A percentile compares a stretch with the other conserved stretches of the same genome.
Conservation (phyloP, 176 grass and related monocot genomes). For the Carex myosuroides region DNA sequence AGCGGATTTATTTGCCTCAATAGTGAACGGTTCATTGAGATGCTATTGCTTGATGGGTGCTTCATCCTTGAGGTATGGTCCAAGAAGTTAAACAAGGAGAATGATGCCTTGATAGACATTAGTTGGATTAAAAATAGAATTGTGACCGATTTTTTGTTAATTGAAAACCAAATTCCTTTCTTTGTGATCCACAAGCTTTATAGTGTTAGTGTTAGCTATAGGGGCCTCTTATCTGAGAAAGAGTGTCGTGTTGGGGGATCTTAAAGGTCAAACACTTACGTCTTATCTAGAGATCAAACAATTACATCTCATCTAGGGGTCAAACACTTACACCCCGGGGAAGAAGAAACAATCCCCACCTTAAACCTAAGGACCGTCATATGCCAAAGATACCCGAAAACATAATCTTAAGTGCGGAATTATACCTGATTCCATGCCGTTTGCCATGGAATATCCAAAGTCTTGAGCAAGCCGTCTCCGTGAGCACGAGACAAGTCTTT, state of each 20-base stretch:
- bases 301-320: too few species aligned
- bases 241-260: not conserved
- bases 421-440: too few species aligned
- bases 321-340: too few species aligned
- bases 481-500: too few species aligned
- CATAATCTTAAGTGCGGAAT: too few species aligned
- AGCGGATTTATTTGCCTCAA: not conserved
- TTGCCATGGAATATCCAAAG: too few species aligned
- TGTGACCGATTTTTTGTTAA: not conserved
- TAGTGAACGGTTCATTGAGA: not conserved
- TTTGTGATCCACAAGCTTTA: constrained; percentile 14
- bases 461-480: too few species aligned
- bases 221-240: not conserved
- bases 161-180: constrained; percentile 17
- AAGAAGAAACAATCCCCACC: too few species aligned
- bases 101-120: not conserved
- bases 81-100: not conserved
- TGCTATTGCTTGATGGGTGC: constrained; percentile 24
- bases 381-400: too few species aligned
- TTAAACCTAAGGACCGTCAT: too few species aligned
- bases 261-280: too few species aligned
- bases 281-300: too few species aligned
- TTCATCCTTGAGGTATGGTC: not conserved
- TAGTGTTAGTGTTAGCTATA: not conserved
- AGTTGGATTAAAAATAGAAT: constrained; percentile 1